phyloP scores from a whole-genome alignment of 2,329 filamentous ascomycete species.

The Ophiostoma quercus region DNA sequence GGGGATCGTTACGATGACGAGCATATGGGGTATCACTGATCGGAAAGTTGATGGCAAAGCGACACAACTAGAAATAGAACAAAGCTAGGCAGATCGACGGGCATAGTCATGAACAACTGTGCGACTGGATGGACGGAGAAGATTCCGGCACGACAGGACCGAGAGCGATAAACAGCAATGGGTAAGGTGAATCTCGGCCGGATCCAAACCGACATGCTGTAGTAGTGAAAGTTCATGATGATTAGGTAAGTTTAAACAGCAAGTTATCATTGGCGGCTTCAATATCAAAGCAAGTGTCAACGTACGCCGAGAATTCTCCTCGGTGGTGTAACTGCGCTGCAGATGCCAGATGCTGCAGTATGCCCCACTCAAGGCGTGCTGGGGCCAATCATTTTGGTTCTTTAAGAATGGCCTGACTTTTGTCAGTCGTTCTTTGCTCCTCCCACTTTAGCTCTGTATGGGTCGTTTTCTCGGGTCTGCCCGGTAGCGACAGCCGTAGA shows the following conservation, averaged over 20 bases:
- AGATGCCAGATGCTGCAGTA: neutral
- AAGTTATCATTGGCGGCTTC: neutral
- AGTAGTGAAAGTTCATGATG: neutral
- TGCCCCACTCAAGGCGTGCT: neutral
- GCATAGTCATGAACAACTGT: neutral
- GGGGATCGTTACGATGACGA: neutral
- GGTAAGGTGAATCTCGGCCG: conserved; percentile 3
- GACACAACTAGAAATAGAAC: neutral
- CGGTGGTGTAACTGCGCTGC: neutral
- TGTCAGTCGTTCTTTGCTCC: conserved; percentile 18
- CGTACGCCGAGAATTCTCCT: neutral
- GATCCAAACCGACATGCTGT: neutral
- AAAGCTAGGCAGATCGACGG: neutral
- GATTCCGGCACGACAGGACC: neutral
- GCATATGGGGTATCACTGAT: neutral
- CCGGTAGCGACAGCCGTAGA: conserved; percentile 19
- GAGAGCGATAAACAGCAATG: neutral
- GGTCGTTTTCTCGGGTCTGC: conserved; percentile 23
- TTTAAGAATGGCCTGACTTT: conserved; percentile 24
- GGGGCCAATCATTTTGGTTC: neutral
- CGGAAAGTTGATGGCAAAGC: neutral
- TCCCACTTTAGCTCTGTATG: conserved; percentile 21
- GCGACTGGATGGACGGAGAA: neutral
- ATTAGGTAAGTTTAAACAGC: neutral
- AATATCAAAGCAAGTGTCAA: neutral